Conservation (phyloP, 75 land plant species). For the Adiantum capillusveneris region DNA sequence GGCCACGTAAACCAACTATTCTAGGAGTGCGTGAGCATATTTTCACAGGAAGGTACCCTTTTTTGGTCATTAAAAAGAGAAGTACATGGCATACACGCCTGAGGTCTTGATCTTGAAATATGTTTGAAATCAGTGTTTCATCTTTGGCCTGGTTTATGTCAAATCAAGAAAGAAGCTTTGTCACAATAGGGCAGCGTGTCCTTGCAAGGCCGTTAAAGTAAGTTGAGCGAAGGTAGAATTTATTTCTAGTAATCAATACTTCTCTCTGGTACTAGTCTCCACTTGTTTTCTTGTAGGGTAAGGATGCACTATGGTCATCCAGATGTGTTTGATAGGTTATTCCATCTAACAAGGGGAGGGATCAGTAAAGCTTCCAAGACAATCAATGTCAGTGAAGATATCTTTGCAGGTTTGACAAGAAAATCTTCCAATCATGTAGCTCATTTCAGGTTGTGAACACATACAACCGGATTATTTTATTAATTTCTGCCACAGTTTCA, state of each 20-base stretch:
- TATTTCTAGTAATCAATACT: background rate
- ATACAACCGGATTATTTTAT: no score
- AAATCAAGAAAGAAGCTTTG: conserved; percentile 92
- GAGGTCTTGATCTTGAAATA: background rate
- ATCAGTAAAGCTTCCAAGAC: conserved; percentile 87
- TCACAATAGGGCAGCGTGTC: conserved; percentile 84
- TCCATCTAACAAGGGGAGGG: conserved; percentile 92
- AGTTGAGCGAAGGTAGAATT: background rate
- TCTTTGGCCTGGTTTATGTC: conserved; percentile 97
- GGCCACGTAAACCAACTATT: conserved; percentile 31
- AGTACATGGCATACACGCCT: background rate
- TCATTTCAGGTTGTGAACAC: no score
- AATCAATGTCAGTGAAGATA: conserved; percentile 90
- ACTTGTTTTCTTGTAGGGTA: conserved; percentile 41
- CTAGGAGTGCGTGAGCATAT: conserved; percentile 53
- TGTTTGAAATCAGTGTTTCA: conserved; percentile 59
- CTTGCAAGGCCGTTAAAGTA: conserved; percentile 88
- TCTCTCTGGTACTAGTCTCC: background rate
- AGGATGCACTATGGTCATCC: conserved; percentile 98
- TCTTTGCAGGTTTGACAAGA: conserved; percentile 71
- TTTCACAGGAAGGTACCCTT: conserved; percentile 47
- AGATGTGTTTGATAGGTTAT: conserved; percentile 91
- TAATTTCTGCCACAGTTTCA: no score
- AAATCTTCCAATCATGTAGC: no score
- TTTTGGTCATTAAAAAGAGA: no score